These are phyloP conservation scores for Podaxis sp. DNA, from an alignment of 768 basidiomycete species.

Conservation along the genomic window DNA sequence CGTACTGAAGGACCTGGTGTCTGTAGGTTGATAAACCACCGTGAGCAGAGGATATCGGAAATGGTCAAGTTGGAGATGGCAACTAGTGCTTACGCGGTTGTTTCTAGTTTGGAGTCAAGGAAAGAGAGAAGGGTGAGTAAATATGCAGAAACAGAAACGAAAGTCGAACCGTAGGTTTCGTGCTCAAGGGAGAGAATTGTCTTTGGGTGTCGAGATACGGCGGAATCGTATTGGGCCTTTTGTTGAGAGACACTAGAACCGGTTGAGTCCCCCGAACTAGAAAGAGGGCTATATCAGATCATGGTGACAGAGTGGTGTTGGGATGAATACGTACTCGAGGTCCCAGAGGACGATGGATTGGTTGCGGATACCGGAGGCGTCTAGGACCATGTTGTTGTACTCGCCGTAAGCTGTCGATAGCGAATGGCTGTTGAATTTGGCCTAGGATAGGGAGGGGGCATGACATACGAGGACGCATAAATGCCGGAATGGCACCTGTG, in stretches of 20 bases:
- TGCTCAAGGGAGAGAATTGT: conserved; percentile 33
- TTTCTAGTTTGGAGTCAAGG: conserved; percentile 13
- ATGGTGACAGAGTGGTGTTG: neutral
- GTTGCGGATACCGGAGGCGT: conserved; percentile 29
- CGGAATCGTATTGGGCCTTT: conserved; percentile 12
- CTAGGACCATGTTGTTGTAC: conserved; percentile 41
- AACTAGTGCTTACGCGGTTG: conserved; percentile 16
- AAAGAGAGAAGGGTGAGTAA: neutral
- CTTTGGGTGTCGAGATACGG: conserved; percentile 17
- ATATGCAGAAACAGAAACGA: neutral
- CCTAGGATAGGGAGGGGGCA: neutral
- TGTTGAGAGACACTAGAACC: conserved; percentile 9
- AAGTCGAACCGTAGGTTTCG: conserved; percentile 22
- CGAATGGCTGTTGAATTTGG: neutral
- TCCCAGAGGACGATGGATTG: conserved; percentile 38
- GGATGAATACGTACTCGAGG: conserved; percentile 23
- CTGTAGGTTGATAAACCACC: conserved; percentile 6
- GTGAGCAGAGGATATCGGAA: neutral
- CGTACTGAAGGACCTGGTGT: conserved; percentile 28
- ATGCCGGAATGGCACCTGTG: conserved; percentile 37
- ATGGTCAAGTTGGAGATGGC: neutral
- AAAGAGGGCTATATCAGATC: neutral
- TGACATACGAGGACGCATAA: conserved; percentile 42
- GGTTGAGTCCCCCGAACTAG: conserved; percentile 15
- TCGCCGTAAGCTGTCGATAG: conserved; percentile 33